Percentiles rank a stretch among this genome's conserved stretches.
Evolutionary conservation across 176 grass and related monocot species (phyloP).

Genomic region (Rhynchospora breviuscula): DNA sequence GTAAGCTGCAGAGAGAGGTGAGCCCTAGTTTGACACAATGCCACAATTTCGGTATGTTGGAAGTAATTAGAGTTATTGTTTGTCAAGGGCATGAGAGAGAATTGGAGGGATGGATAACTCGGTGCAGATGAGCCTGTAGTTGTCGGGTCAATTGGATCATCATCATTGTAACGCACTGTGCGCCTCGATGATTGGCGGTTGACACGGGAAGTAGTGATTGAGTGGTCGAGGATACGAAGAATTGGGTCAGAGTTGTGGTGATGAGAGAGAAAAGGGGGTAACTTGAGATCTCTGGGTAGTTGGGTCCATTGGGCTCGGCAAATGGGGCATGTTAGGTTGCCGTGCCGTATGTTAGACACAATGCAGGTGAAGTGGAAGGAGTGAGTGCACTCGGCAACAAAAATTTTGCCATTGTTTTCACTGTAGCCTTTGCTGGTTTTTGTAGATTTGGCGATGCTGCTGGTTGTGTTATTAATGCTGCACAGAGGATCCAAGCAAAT

Average conservation of each 20-base stretch:
- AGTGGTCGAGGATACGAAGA: conserved; percentile 92
- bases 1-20: conserved; percentile 73
- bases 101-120: conserved; percentile 49
- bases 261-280: conserved; percentile 45
- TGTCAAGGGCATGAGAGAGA: conserved; percentile 44
- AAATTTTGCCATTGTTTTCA: conserved; percentile 29
- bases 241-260: conserved; percentile 56
- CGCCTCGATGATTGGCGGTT: conserved; percentile 72
- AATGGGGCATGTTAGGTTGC: conserved; percentile 82
- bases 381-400: conserved; percentile 73
- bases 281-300: conserved; percentile 69
- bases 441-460: conserved; percentile 24
- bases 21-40: conserved; percentile 40
- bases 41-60: conserved; percentile 35
- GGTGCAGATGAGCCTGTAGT: conserved; percentile 19
- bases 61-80: conserved; percentile 36
- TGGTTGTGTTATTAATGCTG: conserved; percentile 3
- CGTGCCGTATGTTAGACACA: conserved; percentile 78
- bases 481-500: conserved; percentile 80
- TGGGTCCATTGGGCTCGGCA: conserved; percentile 87
- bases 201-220: conserved; percentile 74
- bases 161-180: conserved; percentile 69
- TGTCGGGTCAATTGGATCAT: conserved; percentile 70
- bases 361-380: conserved; percentile 90
- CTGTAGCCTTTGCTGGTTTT: background rate